These are phyloP conservation scores for Amanita rubescens DNA, from an alignment of 768 basidiomycete species.

Conservation along the genomic window DNA sequence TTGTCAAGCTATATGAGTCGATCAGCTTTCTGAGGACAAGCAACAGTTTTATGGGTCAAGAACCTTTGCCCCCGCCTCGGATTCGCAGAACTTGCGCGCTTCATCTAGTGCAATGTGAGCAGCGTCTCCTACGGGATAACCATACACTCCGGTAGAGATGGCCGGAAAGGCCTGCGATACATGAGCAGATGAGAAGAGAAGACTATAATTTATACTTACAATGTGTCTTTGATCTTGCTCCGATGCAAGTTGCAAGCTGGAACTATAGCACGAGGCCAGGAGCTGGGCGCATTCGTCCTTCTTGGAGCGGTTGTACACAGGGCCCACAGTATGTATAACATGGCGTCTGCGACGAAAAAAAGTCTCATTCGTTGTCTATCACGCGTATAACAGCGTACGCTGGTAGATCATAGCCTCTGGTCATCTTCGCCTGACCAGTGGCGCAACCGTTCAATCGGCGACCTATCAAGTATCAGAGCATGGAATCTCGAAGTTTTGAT, in stretches of 20 bases:
- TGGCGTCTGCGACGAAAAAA: conserved; percentile 38
- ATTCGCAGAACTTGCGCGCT: conserved; percentile 51
- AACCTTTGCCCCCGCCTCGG: conserved; percentile 40
- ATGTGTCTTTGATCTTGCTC: conserved; percentile 56
- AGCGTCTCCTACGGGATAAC: conserved; percentile 69
- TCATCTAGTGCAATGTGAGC: conserved; percentile 61
- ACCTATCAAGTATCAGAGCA: conserved; percentile 31
- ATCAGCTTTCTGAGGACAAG: neutral
- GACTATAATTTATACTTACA: conserved; percentile 31
- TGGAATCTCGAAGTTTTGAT: neutral
- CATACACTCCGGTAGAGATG: conserved; percentile 74
- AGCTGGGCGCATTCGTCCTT: conserved; percentile 40
- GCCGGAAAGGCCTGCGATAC: conserved; percentile 64
- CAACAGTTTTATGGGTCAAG: neutral
- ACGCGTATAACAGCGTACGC: conserved; percentile 41
- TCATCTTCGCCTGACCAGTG: conserved; percentile 75
- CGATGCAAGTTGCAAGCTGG: conserved; percentile 53
- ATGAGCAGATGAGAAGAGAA: neutral
- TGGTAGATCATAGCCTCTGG: conserved; percentile 67
- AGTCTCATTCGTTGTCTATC: neutral
- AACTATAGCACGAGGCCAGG: conserved; percentile 63
- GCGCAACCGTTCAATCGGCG: conserved; percentile 56
- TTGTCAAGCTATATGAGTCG: conserved; percentile 45
- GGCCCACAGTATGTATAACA: conserved; percentile 80
- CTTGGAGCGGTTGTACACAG: conserved; percentile 43